phyloP scores from a whole-genome alignment of 257 asterid genomes.

The Solanum pinnatisectum region DNA sequence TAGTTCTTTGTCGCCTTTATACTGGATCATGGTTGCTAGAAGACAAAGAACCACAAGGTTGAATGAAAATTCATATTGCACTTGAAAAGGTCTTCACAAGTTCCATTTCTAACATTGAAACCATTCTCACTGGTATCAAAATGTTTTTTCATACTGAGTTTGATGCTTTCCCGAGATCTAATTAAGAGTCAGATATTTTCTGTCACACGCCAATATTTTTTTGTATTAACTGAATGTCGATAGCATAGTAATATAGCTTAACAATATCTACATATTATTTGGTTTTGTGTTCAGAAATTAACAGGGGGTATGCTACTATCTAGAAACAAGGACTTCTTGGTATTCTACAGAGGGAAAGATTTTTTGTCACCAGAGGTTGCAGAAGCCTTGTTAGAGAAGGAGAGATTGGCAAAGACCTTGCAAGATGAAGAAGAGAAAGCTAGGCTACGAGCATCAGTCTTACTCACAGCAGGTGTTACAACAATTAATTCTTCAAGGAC shows the following conservation, averaged over 20 bases:
- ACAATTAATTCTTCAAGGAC: slow-evolving; percentile 29
- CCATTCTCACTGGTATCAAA: neutral
- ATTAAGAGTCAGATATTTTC: neutral
- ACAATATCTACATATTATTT: neutral
- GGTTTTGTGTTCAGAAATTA: slow-evolving; percentile 54
- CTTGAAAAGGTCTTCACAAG: neutral
- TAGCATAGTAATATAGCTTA: neutral
- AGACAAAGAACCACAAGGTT: neutral
- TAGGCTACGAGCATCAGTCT: slow-evolving; percentile 50
- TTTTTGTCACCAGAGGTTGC: slow-evolving; percentile 85
- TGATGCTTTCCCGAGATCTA: neutral
- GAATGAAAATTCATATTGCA: neutral
- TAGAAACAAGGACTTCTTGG: slow-evolving; percentile 89
- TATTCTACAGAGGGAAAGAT: slow-evolving; percentile 83
- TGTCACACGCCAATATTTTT: neutral
- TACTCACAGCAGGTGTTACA: slow-evolving; percentile 22
- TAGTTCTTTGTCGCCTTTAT: neutral
- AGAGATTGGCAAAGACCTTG: slow-evolving; percentile 61
- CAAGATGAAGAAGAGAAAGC: slow-evolving; percentile 96
- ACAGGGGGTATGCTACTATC: slow-evolving; percentile 84
- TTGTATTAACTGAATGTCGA: neutral
- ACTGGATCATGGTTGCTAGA: neutral
- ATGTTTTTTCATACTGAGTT: neutral
- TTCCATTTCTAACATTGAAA: neutral
- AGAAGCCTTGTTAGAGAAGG: slow-evolving; percentile 79